phyloP scores from a whole-genome alignment of 371 early-diverging fungal genomes.

The Coemansia sp. region DNA sequence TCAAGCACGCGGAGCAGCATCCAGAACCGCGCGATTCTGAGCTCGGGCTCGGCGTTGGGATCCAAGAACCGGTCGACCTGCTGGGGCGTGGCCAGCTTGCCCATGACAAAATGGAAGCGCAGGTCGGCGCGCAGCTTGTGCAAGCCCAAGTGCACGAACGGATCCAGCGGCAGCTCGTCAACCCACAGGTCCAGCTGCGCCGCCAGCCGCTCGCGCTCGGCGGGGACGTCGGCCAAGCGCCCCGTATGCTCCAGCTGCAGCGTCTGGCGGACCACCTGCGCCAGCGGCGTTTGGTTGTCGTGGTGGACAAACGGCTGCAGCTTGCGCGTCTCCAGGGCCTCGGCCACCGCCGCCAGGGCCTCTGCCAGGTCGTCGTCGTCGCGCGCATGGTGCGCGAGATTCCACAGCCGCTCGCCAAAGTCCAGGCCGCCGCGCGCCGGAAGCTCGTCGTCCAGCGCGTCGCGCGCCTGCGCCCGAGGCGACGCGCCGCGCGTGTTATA shows the following conservation, averaged over 20 bases:
- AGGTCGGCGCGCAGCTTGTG: constrained; percentile 38
- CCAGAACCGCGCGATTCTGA: constrained; percentile 23
- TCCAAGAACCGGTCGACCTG: constrained; percentile 36
- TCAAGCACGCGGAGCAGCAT: constrained; percentile 33
- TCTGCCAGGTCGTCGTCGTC: constrained; percentile 38
- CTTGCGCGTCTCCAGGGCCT: constrained; percentile 38
- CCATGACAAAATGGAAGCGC: constrained; percentile 34
- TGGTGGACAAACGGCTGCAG: constrained; percentile 43
- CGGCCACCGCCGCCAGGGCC: constrained; percentile 39
- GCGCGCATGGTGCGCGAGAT: constrained; percentile 31
- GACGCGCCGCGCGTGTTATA: constrained; percentile 18
- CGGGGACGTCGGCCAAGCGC: constrained; percentile 24
- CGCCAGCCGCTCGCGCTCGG: constrained; percentile 28
- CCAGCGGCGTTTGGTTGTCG: constrained; percentile 30
- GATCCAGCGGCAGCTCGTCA: constrained; percentile 44
- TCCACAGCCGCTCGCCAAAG: constrained; percentile 57
- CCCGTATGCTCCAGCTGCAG: constrained; percentile 29
- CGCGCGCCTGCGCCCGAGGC: constrained; percentile 5
- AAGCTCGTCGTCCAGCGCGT: constrained; percentile 6
- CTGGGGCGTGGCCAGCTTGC: constrained; percentile 35
- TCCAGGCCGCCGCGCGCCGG: constrained; percentile 52
- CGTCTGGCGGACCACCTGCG: constrained; percentile 26
- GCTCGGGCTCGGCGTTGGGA: constrained; percentile 15
- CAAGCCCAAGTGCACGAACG: constrained; percentile 31
- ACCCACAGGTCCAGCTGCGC: constrained; percentile 41